Evolutionary conservation across 768 basidiomycete species (phyloP).

Genomic region (Boletus subparvulus): DNA sequence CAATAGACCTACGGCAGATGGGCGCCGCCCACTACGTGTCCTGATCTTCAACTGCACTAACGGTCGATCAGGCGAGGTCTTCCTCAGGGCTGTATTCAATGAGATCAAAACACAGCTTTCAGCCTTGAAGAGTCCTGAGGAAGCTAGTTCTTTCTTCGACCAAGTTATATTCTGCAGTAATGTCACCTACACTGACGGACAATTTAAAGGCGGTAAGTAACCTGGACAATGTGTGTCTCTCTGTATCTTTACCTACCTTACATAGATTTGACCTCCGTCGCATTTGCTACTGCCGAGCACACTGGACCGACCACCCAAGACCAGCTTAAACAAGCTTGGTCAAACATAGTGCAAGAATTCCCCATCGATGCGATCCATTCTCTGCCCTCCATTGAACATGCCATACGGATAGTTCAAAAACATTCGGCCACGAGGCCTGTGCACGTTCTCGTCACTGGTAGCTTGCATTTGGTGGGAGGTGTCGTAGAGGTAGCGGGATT

Average conservation of each 20-base stretch:
- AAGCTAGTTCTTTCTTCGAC: constrained; percentile 60
- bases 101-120: constrained; percentile 50
- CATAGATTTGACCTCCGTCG: constrained; percentile 74
- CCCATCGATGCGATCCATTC: constrained; percentile 67
- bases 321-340: constrained; percentile 76
- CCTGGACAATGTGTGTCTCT: background rate
- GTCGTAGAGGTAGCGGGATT: constrained; percentile 88
- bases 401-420: constrained; percentile 62
- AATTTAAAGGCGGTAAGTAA: constrained; percentile 82
- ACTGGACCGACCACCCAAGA: constrained; percentile 70
- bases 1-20: constrained; percentile 12
- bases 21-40: constrained; percentile 44
- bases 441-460: constrained; percentile 86
- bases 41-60: constrained; percentile 95
- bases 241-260: background rate
- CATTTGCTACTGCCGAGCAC: constrained; percentile 62
- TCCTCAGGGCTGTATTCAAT: constrained; percentile 61
- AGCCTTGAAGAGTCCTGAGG: constrained; percentile 38
- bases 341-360: constrained; percentile 57
- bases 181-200: constrained; percentile 88
- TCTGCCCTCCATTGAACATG: constrained; percentile 86
- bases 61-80: constrained; percentile 75
- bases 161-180: constrained; percentile 95
- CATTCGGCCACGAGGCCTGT: constrained; percentile 35
- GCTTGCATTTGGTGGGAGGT: constrained; percentile 91